Base-by-base conservation (phyloP, 2,329 filamentous ascomycete species). In the Acephala macrosclerotiorum region DNA sequence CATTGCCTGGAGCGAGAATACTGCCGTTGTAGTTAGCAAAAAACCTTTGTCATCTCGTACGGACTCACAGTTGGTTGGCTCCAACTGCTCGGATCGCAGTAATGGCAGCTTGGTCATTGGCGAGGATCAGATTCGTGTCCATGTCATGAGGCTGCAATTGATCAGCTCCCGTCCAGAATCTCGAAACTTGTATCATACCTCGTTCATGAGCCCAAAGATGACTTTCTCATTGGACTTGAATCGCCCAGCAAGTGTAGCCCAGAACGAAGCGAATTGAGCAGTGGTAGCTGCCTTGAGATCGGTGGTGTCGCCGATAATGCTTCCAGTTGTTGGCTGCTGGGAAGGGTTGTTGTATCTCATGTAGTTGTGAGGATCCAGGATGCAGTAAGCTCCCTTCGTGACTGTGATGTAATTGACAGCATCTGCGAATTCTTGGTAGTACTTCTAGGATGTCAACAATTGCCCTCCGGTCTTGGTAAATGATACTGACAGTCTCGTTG, bases 261-360 rank as follows among this genome's bases (percentile, higher is more conserved):
- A 85, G 75, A 85, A 85, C 26, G 74, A 76, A 12, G 75, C 81
- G 62, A 85, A 83, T 65, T 84, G 78, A 25, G 75, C 78, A 9
- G 81, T 84, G 3, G 81, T 82, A 12, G 82, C 80, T 18, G 83
- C 79, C 2, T 75, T 78, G 0, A 77, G 62, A 74, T 86, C 81
- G 1, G 77, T 75, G 0, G 76, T 73, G 72, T 84, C 79, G 26
- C 83, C 83, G 67, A 85, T 85, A 12, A 85, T 78, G 69, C 79
- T 81, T 47, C 83, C 83, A 7, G 78, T 80, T 62, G 75, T 79
- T 3, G 83, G 83, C 70, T 85, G 83, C 35, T 77, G 76, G 20
- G 78, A 81, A 1, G 83, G 83, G 69, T 85, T 78, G 68, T 84
- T 84, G 73, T 85, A 85, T 3, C 83, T 78, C 83, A 85, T 85